Evolutionary conservation across 192 early-diverging fungal genomes (phyloP).

Genomic region (Podila minutissima): DNA sequence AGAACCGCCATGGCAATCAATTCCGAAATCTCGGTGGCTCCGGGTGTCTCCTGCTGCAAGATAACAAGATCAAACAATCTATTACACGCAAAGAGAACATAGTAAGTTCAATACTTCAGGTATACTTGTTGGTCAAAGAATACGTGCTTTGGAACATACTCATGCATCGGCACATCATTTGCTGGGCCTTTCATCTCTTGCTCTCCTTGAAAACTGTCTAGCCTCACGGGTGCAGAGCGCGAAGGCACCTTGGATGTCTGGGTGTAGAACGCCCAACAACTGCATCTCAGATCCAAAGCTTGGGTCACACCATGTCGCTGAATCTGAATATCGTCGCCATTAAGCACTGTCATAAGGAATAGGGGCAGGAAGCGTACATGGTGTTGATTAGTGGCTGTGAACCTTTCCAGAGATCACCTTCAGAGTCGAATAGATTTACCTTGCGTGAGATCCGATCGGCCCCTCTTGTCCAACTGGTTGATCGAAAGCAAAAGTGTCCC

Average conservation of each 20-base stretch:
- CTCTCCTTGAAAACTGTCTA: neutral
- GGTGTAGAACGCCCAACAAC: conserved; percentile 34
- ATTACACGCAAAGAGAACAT: neutral
- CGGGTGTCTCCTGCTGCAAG: conserved; percentile 24
- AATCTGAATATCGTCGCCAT: conserved; percentile 20
- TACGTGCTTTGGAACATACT: neutral
- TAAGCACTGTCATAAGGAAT: neutral
- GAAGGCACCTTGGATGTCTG: neutral
- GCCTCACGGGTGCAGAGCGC: neutral
- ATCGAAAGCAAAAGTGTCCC: conserved; percentile 24
- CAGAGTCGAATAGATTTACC: neutral
- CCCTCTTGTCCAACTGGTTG: conserved; percentile 26
- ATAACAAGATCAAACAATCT: conserved; percentile 39
- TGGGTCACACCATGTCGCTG: conserved; percentile 5
- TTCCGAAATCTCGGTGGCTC: conserved; percentile 7
- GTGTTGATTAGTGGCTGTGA: too few relatives aligned
- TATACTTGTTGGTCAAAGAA: too few relatives aligned
- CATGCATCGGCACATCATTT: conserved; percentile 4
- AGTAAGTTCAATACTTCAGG: too few relatives aligned
- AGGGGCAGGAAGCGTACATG: too few relatives aligned
- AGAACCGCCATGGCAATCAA: conserved; percentile 5
- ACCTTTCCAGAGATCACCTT: neutral
- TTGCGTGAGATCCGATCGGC: neutral
- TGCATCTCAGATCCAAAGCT: conserved; percentile 14
- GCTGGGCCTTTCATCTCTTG: neutral